Evolutionary conservation across 805 yeast species (phyloP).

Genomic region (Spencermartinsiella europaea): DNA sequence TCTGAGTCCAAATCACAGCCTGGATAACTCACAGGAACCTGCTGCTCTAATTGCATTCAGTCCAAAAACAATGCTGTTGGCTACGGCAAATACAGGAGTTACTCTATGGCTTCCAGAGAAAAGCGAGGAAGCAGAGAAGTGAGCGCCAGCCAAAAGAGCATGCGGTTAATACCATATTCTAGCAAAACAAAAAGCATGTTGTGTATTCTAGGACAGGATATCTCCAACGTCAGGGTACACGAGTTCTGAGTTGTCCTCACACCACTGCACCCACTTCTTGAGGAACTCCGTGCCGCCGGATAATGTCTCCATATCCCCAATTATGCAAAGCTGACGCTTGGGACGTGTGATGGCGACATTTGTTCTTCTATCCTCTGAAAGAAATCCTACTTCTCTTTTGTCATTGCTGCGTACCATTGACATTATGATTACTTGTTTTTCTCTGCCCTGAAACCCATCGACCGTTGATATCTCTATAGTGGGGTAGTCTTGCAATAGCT

Average conservation of each 20-base stretch:
- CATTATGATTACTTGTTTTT: conserved; percentile 78
- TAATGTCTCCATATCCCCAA: conserved; percentile 81
- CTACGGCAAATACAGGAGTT: conserved; percentile 57
- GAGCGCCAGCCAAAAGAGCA: neutral
- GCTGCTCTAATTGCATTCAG: conserved; percentile 54
- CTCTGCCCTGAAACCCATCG: conserved; percentile 97
- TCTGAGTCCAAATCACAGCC: conserved; percentile 22
- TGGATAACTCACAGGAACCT: conserved; percentile 22
- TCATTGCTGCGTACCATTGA: conserved; percentile 80
- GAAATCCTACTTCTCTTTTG: conserved; percentile 67
- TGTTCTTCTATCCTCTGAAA: conserved; percentile 70
- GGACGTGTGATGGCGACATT: conserved; percentile 95
- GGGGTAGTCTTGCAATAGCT: conserved; percentile 36
- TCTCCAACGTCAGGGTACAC: conserved; percentile 54
- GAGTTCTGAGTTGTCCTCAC: conserved; percentile 60
- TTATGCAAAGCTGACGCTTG: conserved; percentile 72
- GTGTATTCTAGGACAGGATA: conserved; percentile 9
- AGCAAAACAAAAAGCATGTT: neutral
- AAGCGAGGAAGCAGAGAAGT: neutral
- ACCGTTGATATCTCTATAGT: conserved; percentile 78
- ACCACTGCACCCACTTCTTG: conserved; percentile 63
- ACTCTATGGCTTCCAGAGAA: conserved; percentile 38
- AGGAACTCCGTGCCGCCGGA: conserved; percentile 42
- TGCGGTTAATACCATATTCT: neutral
- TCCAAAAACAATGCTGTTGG: conserved; percentile 55